phyloP scores from a whole-genome alignment of 345 rosid species.

The Brassica juncea region DNA sequence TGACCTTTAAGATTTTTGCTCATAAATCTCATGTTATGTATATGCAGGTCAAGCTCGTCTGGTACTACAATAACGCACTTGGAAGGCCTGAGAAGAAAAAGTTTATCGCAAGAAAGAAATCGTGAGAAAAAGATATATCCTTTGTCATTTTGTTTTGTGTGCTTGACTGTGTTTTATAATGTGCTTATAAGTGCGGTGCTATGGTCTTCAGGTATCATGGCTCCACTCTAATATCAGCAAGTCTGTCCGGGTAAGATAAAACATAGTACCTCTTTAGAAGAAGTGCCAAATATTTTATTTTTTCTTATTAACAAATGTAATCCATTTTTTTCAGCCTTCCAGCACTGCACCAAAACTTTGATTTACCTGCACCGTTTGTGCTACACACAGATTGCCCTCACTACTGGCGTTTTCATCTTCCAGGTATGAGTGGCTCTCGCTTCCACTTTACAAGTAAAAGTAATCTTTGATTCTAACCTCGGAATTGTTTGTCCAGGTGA shows the following conservation, averaged over 20 bases:
- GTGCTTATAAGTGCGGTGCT: conserved; percentile 23
- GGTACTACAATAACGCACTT: conserved; percentile 88
- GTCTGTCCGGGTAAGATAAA: conserved; percentile 77
- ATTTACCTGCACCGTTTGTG: conserved; percentile 93
- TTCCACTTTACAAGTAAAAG: neutral
- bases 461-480: neutral
- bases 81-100: conserved; percentile 84
- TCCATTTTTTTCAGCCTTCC: conserved; percentile 56
- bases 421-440: conserved; percentile 51
- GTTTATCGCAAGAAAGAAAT: conserved; percentile 66
- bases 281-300: conserved; percentile 15
- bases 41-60: conserved; percentile 78
- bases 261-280: neutral
- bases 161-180: conserved; percentile 2
- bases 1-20: conserved; percentile 1
- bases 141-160: neutral
- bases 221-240: conserved; percentile 86
- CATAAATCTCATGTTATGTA: conserved; percentile 7
- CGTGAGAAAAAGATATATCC: conserved; percentile 40
- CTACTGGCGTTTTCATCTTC: conserved; percentile 93
- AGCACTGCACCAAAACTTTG: conserved; percentile 85
- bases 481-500: conserved; percentile 59
- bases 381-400: conserved; percentile 96
- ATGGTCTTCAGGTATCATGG: conserved; percentile 73
- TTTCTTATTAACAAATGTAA: conserved; percentile 1